Base-by-base conservation (phyloP, 2,329 filamentous ascomycete species). In the Cladosporium sp. region DNA sequence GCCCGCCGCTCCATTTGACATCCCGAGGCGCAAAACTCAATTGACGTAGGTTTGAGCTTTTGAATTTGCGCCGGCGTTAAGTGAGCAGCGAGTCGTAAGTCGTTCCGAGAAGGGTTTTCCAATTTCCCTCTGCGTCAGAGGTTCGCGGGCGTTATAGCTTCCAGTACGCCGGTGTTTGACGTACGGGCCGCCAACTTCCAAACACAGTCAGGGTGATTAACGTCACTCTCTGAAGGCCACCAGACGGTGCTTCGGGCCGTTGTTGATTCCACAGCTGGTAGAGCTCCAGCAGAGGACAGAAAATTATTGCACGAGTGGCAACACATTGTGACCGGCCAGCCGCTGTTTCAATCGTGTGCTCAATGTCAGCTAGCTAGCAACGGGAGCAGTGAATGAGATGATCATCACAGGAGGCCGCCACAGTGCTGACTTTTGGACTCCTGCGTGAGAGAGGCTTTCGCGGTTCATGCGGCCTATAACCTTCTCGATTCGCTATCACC, bases 81-180 rank as follows among this genome's bases (percentile, higher is more conserved):
- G 26, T n/a, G 21, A 14, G 21, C 26, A 41, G 61, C 61, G 61
- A 64, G 52, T 64, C 61, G 61, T 32, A 55, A 55, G 34, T 18
- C 36, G 61, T 57, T 47, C 61, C 61, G 61, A 49, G 24, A 21
- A 15, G 36, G 30, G 30, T 55, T 64, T 64, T 24, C 36, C 41
- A 47, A 41, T 41, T 57, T 41, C n/a, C 34, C 51, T 64, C 49
- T 28, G 51, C 26, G 36, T 55, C 26, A 55, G 26, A 57, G 34
- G 49, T 15, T 41, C 49, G 34, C 51, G 55, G 14, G 30, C 34
- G 41, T 49, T 49, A 60, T 60, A 49, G 58, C 26, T 54, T 41
- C 60, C 60, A 41, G 47, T 14, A 41, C 60, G 60, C 60, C 60
- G 49, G 60, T 41, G 58, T 60, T 60, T 60, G 38, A 47, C 15